Evolutionary conservation across 2,329 filamentous ascomycete genomes (phyloP).

Genomic region (Hypoxylon sp.): DNA sequence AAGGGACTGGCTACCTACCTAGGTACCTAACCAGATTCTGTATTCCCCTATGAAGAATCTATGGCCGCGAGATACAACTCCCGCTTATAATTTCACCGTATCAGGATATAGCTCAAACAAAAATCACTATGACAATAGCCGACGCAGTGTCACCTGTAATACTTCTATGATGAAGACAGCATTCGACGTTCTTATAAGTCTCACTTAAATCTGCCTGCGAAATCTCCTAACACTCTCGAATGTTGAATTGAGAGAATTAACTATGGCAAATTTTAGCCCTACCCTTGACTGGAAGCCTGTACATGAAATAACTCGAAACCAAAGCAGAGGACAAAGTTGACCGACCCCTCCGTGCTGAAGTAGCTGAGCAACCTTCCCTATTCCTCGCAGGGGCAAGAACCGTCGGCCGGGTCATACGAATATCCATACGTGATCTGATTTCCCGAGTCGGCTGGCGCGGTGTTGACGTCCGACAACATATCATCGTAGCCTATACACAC

Average conservation of each 20-base stretch:
- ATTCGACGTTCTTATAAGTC: too few relatives aligned
- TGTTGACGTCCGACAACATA: constrained; percentile 22
- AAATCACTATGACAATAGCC: too few relatives aligned
- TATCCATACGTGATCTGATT: constrained; percentile 20
- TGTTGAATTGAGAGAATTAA: too few relatives aligned
- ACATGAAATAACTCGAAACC: too few relatives aligned
- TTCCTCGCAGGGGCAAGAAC: constrained; percentile 15
- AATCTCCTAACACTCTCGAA: too few relatives aligned
- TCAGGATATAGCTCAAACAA: too few relatives aligned
- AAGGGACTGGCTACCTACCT: constrained; percentile 4
- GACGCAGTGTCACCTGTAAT: not conserved
- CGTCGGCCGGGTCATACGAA: constrained; percentile 16
- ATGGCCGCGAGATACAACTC: not conserved
- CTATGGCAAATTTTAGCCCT: too few relatives aligned
- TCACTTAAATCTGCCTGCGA: too few relatives aligned
- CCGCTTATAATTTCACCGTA: too few relatives aligned
- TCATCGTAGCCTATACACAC: constrained; percentile 15
- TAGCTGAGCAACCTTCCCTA: not conserved
- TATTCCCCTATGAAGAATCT: not conserved
- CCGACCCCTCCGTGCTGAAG: not conserved
- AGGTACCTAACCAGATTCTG: not conserved
- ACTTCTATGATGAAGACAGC: too few relatives aligned
- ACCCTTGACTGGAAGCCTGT: too few relatives aligned
- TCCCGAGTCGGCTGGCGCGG: constrained; percentile 9
- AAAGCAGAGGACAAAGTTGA: too few relatives aligned